phyloP scores from a whole-genome alignment of 2,329 filamentous ascomycete species.

The Didymella keratinophila region DNA sequence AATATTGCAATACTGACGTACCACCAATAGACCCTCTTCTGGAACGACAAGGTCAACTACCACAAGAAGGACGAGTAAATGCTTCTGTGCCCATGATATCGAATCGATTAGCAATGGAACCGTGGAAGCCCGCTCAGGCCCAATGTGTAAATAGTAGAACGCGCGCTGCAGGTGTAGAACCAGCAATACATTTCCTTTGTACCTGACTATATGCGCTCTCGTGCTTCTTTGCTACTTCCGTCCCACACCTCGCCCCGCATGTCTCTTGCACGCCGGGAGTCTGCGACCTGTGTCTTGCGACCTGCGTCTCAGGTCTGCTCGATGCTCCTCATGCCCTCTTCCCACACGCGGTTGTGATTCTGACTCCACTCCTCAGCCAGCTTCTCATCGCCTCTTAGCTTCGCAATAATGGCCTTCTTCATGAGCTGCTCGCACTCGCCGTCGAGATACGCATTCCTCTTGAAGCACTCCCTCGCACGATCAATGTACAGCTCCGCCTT shows the following conservation, averaged over 20 bases:
- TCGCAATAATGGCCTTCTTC: slow-evolving; percentile 81
- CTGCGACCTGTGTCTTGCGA: too few relatives aligned
- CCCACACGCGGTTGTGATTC: slow-evolving; percentile 47
- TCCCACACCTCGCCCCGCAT: background rate
- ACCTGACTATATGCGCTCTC: slow-evolving; percentile 12
- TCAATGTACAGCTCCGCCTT: slow-evolving; percentile 49
- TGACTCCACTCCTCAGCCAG: slow-evolving; percentile 50
- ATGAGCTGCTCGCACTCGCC: slow-evolving; percentile 80
- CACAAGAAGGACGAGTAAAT: slow-evolving; percentile 81
- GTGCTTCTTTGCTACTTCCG: slow-evolving; percentile 9
- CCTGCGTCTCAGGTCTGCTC: slow-evolving; percentile 9
- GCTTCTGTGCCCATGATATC: slow-evolving; percentile 18
- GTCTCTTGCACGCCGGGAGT: background rate
- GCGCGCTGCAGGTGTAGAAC: slow-evolving; percentile 31
- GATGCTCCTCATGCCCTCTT: slow-evolving; percentile 35
- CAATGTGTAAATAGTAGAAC: slow-evolving; percentile 38
- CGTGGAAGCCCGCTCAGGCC: slow-evolving; percentile 23
- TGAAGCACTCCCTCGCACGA: slow-evolving; percentile 59
- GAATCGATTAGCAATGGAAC: slow-evolving; percentile 7
- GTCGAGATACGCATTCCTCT: slow-evolving; percentile 70
- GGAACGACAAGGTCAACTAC: slow-evolving; percentile 96
- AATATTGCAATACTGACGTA: background rate
- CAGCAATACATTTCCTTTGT: slow-evolving; percentile 48
- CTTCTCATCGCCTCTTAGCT: slow-evolving; percentile 61
- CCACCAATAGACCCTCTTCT: slow-evolving; percentile 65